Base-by-base conservation (phyloP, 2,329 filamentous ascomycete species). In the Diaporthe ampelina region DNA sequence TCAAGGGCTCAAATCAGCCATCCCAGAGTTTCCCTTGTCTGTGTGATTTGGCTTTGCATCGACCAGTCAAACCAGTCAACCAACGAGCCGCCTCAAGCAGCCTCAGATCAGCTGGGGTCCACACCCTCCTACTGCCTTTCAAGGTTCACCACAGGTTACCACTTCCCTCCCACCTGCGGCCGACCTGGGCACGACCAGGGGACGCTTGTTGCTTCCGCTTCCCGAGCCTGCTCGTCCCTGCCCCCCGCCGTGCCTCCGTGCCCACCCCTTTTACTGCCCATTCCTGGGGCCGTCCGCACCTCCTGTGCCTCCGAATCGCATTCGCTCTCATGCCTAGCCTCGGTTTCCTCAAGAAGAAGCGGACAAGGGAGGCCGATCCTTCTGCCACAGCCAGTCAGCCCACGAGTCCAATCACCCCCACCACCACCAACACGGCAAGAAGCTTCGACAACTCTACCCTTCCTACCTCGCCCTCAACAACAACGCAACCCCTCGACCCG, bases 281-380 rank as follows among this genome's bases (percentile, higher is more conserved):
- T 56, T 73, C 72, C 57, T 68, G 65, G 74, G 67, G 63, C 68
- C 57, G 58, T 52, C 52, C 40, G 72, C 74, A 72, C 74, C 54
- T 75, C 15, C 70, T 71, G 74, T 74, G 74, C 72, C 54, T 26
- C 74, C 73, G 63, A 67, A 73, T 69, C 67, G 67, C 68, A 73
- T 67, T 67, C 74, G 68, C 73, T 78, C 80, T 81, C 76, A 98
- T 99, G 97, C 97, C 95, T 92, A 94, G 91, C 85, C 91, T 98
- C 88, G 95, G 95, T 85, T 95, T 98, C 83, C 91, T 98, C 83
- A 98, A 98, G 91, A 98, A 98, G 91, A 98, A 97, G 91, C 93
- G 95, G 91, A 97, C 95, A 87, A 97, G 95, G 91, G 95, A 98
- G 88, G 88, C 91, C 83, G 92, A 94, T 83, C 89, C 89, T 79